phyloP scores from a whole-genome alignment of 306 rosid genomes.

The Prunus salicina region DNA sequence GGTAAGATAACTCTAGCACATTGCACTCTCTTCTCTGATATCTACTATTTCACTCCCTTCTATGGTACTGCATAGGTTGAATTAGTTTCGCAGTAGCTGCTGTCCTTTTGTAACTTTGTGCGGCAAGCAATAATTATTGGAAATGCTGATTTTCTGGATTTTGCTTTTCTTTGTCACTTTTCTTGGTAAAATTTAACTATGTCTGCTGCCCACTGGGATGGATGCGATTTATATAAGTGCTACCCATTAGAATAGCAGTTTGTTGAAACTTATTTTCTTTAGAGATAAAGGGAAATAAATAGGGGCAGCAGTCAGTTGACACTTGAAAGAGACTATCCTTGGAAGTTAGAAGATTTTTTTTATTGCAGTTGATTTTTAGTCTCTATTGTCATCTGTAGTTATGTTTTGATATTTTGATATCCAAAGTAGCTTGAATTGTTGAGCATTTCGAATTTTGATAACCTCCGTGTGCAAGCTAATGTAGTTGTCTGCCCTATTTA shows the following conservation, averaged over 20 bases:
- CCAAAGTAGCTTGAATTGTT: neutral
- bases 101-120: conserved; percentile 7
- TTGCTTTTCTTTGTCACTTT: neutral
- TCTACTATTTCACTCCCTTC: conserved; percentile 5
- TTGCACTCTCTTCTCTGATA: conserved; percentile 6
- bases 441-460: neutral
- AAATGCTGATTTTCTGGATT: neutral
- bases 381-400: neutral
- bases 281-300: neutral
- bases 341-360: neutral
- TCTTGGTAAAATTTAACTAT: neutral
- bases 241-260: neutral
- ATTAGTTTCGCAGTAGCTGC: neutral
- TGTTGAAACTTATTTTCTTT: neutral
- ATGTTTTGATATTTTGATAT: neutral
- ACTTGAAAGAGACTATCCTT: neutral
- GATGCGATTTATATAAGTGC: neutral
- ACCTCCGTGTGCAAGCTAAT: neutral
- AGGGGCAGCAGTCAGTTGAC: neutral
- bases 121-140: neutral
- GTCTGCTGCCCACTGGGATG: neutral
- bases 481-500: neutral
- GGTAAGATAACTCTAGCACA: conserved; percentile 49
- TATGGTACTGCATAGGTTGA: neutral
- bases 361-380: neutral